Conservation (phyloP, 441 rosid species). For the Pelargonium cotyledonis region DNA sequence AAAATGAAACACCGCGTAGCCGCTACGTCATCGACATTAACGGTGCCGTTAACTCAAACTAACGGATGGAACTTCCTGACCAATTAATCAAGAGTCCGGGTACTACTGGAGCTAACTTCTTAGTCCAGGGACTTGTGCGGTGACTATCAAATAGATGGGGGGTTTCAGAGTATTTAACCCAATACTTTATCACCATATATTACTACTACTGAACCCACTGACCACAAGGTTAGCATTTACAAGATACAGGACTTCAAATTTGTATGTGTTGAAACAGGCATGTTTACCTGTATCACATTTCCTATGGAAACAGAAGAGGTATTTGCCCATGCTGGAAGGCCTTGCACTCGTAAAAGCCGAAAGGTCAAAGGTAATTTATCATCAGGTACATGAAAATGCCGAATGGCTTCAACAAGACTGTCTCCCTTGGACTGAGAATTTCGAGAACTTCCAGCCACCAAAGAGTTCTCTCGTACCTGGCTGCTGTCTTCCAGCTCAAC, state of each 20-base stretch:
- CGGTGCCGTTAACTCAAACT: too few species aligned
- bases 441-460: neutral
- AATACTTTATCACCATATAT: neutral
- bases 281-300: constrained; percentile 75
- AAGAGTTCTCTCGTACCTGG: constrained; percentile 1
- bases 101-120: too few species aligned
- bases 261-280: neutral
- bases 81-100: too few species aligned
- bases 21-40: too few species aligned
- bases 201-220: neutral
- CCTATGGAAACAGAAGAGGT: constrained; percentile 69
- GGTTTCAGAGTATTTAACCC: too few species aligned
- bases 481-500: constrained; percentile 20
- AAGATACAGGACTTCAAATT: too few species aligned
- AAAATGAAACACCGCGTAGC: too few species aligned
- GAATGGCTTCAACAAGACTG: constrained; percentile 38
- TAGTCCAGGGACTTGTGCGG: too few species aligned
- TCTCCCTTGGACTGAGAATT: constrained; percentile 3
- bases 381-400: constrained; percentile 35
- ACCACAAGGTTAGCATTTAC: neutral
- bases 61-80: too few species aligned
- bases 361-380: constrained; percentile 49
- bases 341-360: constrained; percentile 65
- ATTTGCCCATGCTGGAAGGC: constrained; percentile 83
- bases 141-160: too few species aligned